A percentile compares a stretch with the other conserved stretches of the same genome.
Evolutionary conservation across 2,329 filamentous ascomycete genomes (phyloP).

Genomic region (Stemphylium vesicarium): DNA sequence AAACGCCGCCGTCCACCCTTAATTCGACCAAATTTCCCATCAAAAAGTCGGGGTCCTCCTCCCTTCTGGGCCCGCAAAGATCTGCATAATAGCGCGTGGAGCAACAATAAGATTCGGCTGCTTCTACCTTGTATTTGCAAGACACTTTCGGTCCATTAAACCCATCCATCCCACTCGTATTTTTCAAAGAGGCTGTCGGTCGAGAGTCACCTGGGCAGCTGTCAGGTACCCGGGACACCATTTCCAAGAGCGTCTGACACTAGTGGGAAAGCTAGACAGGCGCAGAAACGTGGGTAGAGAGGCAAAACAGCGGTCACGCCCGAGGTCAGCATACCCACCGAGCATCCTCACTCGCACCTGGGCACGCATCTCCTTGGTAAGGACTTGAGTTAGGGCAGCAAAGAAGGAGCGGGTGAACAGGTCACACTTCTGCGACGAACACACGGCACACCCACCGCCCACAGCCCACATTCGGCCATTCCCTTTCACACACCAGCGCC

Average conservation of each 20-base stretch:
- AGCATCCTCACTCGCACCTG: not conserved
- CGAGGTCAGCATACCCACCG: constrained; percentile 21
- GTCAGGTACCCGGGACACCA: constrained; percentile 20
- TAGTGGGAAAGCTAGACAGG: constrained; percentile 17
- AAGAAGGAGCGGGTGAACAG: constrained; percentile 19
- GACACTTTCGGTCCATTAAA: not conserved
- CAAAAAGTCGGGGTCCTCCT: constrained; percentile 12
- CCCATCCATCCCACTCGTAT: not conserved
- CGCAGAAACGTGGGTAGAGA: constrained; percentile 21
- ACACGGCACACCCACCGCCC: constrained; percentile 1
- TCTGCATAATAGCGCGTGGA: constrained; percentile 16
- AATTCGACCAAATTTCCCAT: constrained; percentile 23
- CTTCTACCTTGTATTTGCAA: constrained; percentile 3
- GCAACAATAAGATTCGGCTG: constrained; percentile 3
- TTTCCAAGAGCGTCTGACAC: constrained; percentile 23
- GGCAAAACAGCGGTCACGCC: constrained; percentile 31
- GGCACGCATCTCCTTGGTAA: constrained; percentile 2
- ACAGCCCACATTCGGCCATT: not conserved
- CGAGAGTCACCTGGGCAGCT: constrained; percentile 14
- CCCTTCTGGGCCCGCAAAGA: constrained; percentile 16
- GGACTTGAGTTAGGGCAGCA: constrained; percentile 3
- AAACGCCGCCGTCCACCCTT: constrained; percentile 11
- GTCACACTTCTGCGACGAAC: constrained; percentile 19
- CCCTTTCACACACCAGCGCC: not conserved
- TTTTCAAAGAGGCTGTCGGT: not conserved